Percentiles rank a stretch among this genome's conserved stretches.
Evolutionary conservation across 352 stramenopile species (phyloP).

Genomic region (Halophytophthora polymorphica): DNA sequence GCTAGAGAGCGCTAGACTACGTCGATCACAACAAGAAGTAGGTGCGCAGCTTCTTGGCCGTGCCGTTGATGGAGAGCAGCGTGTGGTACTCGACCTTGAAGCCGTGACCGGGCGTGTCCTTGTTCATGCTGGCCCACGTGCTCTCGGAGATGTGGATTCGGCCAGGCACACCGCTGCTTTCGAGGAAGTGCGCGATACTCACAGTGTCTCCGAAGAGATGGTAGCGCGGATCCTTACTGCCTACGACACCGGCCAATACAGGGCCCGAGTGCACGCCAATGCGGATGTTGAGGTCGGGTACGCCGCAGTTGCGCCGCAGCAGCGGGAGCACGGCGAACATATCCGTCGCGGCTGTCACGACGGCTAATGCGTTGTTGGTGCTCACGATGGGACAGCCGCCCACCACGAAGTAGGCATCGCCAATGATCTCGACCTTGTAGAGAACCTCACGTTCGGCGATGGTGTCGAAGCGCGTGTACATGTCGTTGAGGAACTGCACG

Average conservation of each 20-base stretch:
- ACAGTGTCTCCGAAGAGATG: slow-evolving; percentile 86
- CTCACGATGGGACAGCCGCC: slow-evolving; percentile 63
- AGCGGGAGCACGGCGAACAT: slow-evolving; percentile 65
- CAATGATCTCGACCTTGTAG: slow-evolving; percentile 91
- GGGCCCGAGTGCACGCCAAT: slow-evolving; percentile 85
- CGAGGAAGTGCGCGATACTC: slow-evolving; percentile 79
- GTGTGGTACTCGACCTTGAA: slow-evolving; percentile 87
- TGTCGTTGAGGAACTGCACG: slow-evolving; percentile 87
- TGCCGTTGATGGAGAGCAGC: slow-evolving; percentile 69
- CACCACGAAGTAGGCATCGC: slow-evolving; percentile 85
- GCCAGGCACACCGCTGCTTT: slow-evolving; percentile 71
- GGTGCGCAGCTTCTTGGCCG: slow-evolving; percentile 73
- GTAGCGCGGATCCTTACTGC: slow-evolving; percentile 78
- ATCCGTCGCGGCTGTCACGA: slow-evolving; percentile 72
- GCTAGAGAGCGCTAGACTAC: too few relatives aligned
- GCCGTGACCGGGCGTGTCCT: slow-evolving; percentile 67
- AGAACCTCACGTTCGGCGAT: slow-evolving; percentile 83
- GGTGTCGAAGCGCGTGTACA: slow-evolving; percentile 87
- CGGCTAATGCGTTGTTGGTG: slow-evolving; percentile 60
- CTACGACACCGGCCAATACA: slow-evolving; percentile 81
- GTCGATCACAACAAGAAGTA: slow-evolving; percentile 78
- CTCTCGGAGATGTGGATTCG: slow-evolving; percentile 83
- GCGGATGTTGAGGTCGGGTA: slow-evolving; percentile 80
- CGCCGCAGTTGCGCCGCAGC: slow-evolving; percentile 66
- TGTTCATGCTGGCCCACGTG: slow-evolving; percentile 81